A percentile compares a stretch with the other conserved stretches of the same genome.
phyloP scores from a whole-genome alignment of 176 grass and related monocot genomes.

The Ensete ventricosum region DNA sequence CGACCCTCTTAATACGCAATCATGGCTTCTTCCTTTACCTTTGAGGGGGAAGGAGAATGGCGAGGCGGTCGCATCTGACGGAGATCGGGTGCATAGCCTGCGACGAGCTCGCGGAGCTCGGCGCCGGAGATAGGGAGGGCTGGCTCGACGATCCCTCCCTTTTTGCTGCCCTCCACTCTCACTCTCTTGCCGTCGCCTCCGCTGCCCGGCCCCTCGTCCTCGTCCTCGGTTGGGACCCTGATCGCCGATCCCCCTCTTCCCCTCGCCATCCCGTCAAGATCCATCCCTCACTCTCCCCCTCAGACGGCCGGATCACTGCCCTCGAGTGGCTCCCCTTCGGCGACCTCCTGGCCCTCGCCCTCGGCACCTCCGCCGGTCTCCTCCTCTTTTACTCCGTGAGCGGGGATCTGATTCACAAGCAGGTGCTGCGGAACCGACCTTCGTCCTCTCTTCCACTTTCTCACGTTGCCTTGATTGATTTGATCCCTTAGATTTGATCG shows the following conservation, averaged over 20 bases:
- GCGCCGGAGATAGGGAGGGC: conserved; percentile 63
- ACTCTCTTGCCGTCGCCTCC: conserved; percentile 42
- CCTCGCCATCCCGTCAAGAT: conserved; percentile 19
- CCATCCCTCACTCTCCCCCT: conserved; percentile 28
- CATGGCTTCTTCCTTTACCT: background rate
- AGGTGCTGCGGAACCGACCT: conserved; percentile 20
- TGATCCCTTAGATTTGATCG: background rate
- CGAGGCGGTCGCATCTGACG: conserved; percentile 59
- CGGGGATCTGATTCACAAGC: conserved; percentile 54
- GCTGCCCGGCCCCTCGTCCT: conserved; percentile 43
- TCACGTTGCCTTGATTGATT: conserved; percentile 14
- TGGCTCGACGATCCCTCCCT: conserved; percentile 72
- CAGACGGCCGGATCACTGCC: conserved; percentile 38
- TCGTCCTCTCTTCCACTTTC: background rate
- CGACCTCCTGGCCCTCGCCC: conserved; percentile 22
- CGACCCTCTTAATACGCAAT: background rate
- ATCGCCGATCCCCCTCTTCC: conserved; percentile 3
- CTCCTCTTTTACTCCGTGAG: conserved; percentile 56
- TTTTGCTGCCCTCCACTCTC: conserved; percentile 44
- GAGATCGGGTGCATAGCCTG: conserved; percentile 61
- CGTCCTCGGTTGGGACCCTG: conserved; percentile 6
- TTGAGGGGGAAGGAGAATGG: conserved; percentile 18
- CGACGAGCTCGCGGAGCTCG: conserved; percentile 36
- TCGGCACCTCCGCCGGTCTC: conserved; percentile 59
- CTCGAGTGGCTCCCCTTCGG: conserved; percentile 65